Evolutionary conservation across 2,329 filamentous ascomycete genomes (phyloP), one percentile per base, ranked within the genome.

Genomic region (Penicillium sp.): DNA sequence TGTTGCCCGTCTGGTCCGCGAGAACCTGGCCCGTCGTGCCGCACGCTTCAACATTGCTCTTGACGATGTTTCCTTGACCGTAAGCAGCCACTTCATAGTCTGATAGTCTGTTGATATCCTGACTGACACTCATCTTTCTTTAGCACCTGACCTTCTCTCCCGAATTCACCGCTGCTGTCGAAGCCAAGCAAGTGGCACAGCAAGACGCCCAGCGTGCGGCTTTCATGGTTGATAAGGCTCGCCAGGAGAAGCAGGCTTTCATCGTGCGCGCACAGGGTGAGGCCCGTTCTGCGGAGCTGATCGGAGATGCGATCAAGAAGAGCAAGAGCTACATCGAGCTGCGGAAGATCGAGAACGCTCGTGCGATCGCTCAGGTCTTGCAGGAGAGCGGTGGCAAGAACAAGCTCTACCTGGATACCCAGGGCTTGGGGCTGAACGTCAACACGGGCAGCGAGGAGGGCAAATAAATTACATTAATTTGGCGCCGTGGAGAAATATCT

Each of bases 251-350:
- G 84, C 95, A 99, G 81, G 95, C 95, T 69, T 97, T 93, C 82
- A 92, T 99, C 55, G 95, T 99, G 73, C 92, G 92, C 80, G 95
- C 95, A 4, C 95, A 98, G 87, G 95, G 95, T 92, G 95, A 99
- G 81, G 95, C 95, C 50, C 91, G 95, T 65, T 98, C 95, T 39
- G 95, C 95, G 47, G 93, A 99, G 80, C 88, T 99, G 63, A 97
- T 99, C 71, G 95, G 95, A 78, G 95, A 99, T 53, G 95, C 95
- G 61, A 96, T 99, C 87, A 99, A 98, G 91, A 99, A 98, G 89
- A 96, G 85, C 82, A 90, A 93, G 80, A 90, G 92, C 64, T 99
- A 99, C 77, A 87, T 99, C 63, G 95, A 98, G 79, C 85, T 99
- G 73, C 91, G 96, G 80, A 95, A 96, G 84, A 96, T 99, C 70